Evolutionary conservation across 352 stramenopile species (phyloP), one percentile per base, ranked within the genome.

Genomic region (Pythium pectinolyticum): DNA sequence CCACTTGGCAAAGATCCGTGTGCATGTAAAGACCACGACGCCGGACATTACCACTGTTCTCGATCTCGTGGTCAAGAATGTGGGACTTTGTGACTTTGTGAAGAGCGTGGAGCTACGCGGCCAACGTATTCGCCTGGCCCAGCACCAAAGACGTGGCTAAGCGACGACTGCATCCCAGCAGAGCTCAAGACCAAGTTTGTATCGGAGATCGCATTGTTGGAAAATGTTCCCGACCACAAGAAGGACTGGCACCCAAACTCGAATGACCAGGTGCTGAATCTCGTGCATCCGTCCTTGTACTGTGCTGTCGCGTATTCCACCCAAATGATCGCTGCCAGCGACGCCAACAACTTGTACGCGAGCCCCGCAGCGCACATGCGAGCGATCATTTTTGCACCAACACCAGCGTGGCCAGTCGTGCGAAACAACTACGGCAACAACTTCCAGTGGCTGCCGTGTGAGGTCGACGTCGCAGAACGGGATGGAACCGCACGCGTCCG

Each of bases 261-360:
- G 11, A 64, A 77, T 31, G 40, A 76, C 1, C 74, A 88, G 39
- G 74, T 86, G 37, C 67, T 86, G 19, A 61, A 87, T 39, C 64
- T 89, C 15, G 68, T 90, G 15, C 75, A 88, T 59, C 78, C 80
- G 30, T 89, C 82, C 31, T 51, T 90, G 3, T 88, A 76, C 46
- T 90, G 82, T 48, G 80, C 69, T 31, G 19, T 49, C 20, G 32
- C 8, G n/a, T n/a, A n/a, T n/a, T n/a, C n/a, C n/a, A n/a, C n/a
- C n/a, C n/a, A n/a, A n/a, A n/a, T n/a, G n/a, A n/a, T n/a, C n/a
- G n/a, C n/a, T n/a, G n/a, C n/a, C n/a, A n/a, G n/a, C n/a, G n/a
- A n/a, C n/a, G n/a, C n/a, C n/a, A n/a, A n/a, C n/a, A n/a, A n/a
- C n/a, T n/a, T n/a, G n/a, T n/a, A n/a, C n/a, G n/a, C n/a, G n/a